A percentile compares a stretch with the other conserved stretches of the same genome.
phyloP scores from a whole-genome alignment of 345 rosid species.

The Turritis glabra region DNA sequence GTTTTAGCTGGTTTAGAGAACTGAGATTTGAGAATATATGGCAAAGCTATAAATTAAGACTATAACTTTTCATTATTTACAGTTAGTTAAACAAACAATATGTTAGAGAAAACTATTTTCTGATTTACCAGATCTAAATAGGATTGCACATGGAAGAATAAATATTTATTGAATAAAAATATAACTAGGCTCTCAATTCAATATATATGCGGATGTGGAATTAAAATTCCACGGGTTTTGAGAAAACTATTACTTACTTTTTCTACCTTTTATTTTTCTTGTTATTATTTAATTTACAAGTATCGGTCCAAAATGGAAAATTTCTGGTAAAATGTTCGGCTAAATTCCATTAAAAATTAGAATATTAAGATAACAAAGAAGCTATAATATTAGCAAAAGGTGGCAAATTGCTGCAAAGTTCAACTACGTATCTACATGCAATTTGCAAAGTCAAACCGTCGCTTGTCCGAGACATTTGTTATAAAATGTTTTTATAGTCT shows the following conservation, averaged over 20 bases:
- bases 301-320: background rate
- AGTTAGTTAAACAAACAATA: background rate
- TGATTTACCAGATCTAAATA: background rate
- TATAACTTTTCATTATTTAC: background rate
- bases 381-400: conserved; percentile 23
- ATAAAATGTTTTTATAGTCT: conserved; percentile 4
- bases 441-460: conserved; percentile 57
- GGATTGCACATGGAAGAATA: background rate
- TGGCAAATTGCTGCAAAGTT: conserved; percentile 49
- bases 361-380: conserved; percentile 16
- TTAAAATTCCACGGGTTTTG: background rate
- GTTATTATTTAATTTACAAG: background rate
- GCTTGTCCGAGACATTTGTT: conserved; percentile 27
- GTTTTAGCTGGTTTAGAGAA: background rate
- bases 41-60: background rate
- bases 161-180: background rate
- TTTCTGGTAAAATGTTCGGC: conserved; percentile 53
- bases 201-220: background rate
- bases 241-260: background rate
- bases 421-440: conserved; percentile 47
- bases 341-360: conserved; percentile 42
- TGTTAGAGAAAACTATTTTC: background rate
- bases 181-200: background rate
- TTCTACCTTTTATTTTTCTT: background rate
- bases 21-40: too few species aligned